Base-by-base conservation (phyloP, 352 stramenopile species). In the Elongisporangium senticosum region DNA sequence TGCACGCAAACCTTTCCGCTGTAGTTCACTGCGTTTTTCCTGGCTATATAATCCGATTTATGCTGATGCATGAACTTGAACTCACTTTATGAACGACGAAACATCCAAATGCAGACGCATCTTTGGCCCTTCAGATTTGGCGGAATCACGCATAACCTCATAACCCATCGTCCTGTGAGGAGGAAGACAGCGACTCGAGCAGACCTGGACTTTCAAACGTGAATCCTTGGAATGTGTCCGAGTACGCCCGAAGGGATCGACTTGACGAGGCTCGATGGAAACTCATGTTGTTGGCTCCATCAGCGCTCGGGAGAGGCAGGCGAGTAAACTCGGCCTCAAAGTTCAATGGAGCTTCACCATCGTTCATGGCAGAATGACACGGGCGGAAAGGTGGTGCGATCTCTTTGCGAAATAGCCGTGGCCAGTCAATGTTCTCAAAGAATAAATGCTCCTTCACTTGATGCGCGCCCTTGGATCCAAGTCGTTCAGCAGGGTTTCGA, bases 291-390 rank as follows among this genome's bases (percentile, higher is more conserved):
- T 17, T 43, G 33, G 33, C 33, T 43, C 33, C 33, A n/a, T 93
- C 83, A 3, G 72, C 67, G 23, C 83, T 93, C 0, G 83, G 83
- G 19, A 93, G 62, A n/a, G 86, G 86, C n/a, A 95, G 61, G 14
- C 83, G 74, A 49, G 84, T 95, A 56, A 95, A 95, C 61, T 93
- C 80, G 33, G 77, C 75, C 65, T 95, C 86, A 52, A 95, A 95
- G 67, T 95, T 95, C 23, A 90, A 55, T 19, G 82, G 80, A 24
- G 80, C 78, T 54, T 96, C 83, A 22, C 72, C 77, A 28, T 89
- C 74, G 55, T 79, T 85, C 68, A 88, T 85, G 8, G 75, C 73
- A 28, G 81, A 82, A 57, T 83, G 74, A 51, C 86, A 95, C 21
- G 86, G 86, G 21, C 79, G 80, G 67, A 94, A 92, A 7, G 82